Evolutionary conservation across 1,139 yeast genomes (phyloP).

Genomic region (Kodamaea suecica): DNA sequence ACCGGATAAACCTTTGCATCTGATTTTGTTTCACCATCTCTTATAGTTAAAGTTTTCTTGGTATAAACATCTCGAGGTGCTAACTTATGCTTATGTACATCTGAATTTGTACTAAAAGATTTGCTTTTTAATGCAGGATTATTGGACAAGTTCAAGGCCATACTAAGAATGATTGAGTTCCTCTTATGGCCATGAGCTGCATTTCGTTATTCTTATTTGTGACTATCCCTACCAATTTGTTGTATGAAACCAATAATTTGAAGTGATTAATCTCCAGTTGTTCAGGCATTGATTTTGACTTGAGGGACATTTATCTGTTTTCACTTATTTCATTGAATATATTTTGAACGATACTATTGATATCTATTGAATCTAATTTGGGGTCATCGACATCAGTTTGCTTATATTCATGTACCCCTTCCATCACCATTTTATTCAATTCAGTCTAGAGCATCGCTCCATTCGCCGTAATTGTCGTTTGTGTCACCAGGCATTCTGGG

Average conservation of each 20-base stretch:
- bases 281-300: constrained; percentile 8
- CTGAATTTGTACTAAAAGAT: no score
- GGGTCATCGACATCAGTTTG: constrained; percentile 5
- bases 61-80: no score
- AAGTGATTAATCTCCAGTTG: constrained; percentile 11
- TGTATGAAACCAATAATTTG: constrained; percentile 13
- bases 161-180: constrained; percentile 7
- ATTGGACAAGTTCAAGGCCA: constrained; percentile 9
- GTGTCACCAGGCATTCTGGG: no score
- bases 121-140: no score
- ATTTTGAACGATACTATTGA: constrained; percentile 5
- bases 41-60: no score
- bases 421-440: constrained; percentile 10
- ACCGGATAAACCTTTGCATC: no score
- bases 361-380: constrained; percentile 6
- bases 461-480: constrained; percentile 7
- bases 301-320: constrained; percentile 7
- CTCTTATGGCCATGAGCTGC: constrained; percentile 9
- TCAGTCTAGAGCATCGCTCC: constrained; percentile 11
- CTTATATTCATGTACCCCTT: constrained; percentile 7
- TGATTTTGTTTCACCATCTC: no score
- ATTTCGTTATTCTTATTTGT: constrained; percentile 13
- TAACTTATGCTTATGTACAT: no score
- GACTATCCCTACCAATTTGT: constrained; percentile 9
- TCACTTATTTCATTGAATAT: constrained; percentile 8